Base-by-base conservation (phyloP, 2,329 filamentous ascomycete species). In the Fusarium nanum region DNA sequence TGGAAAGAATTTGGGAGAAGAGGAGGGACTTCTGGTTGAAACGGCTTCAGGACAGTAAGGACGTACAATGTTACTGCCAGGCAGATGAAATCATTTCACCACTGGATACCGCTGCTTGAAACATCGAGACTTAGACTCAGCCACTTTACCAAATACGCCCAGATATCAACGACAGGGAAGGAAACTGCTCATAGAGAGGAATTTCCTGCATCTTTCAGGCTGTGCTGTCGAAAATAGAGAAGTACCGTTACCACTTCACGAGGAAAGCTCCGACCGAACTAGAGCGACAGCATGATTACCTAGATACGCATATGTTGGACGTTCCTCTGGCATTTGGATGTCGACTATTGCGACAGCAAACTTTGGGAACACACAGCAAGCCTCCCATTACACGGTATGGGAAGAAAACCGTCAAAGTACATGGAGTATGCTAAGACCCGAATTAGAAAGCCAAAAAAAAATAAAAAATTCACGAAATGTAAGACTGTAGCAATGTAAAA, bases 1-100 rank as follows among this genome's bases (percentile, higher is more conserved):
- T 77, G 23, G 67, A 78, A 10, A 73, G 61, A 14, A 65, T 82
- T 27, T 60, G 72, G 16, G 46, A 34, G 3, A 59, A 60, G 6
- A 73, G 79, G 18, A 75, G 56, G 41, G 70, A 74, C 5, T 79
- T 79, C 60, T 81, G 80, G 80, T 44, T 75, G 41, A 41, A 46
- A 13, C 70, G 70, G 28, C 56, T 80, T 40, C 54, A 60, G 28
- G 58, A 59, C 10, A 60, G 58, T 54, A 16, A 20, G 25, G 53
- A 30, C 22, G 11, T 28, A 6, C 23, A 62, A 42, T 64, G 48
- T 40, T 13, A 28, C 44, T 45, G 25, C 45, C 46, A 34, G 23
- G 3, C 28, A 41, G 41, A 34, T n/a, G 28, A 42, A 10, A 27
- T 18, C 12, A 12, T 42, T 46, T n/a, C 16, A 12, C 9, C 27